Evolutionary conservation across 2,329 filamentous ascomycete genomes (phyloP).

Genomic region (Fusarium concolor): DNA sequence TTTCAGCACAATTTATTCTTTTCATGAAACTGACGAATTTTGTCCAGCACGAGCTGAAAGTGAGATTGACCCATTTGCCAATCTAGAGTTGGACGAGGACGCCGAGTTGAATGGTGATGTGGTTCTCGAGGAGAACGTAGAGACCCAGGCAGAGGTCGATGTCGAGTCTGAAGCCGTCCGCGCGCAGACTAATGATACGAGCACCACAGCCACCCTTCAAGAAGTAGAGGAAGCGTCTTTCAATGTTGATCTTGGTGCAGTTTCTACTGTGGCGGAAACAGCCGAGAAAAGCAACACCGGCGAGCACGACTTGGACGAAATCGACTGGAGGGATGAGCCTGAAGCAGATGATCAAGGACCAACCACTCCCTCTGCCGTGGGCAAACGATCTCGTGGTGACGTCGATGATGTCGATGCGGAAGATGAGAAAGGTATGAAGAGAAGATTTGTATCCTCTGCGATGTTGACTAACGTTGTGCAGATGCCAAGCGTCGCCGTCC

Average conservation of each 20-base stretch:
- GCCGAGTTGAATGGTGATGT: conserved; percentile 32
- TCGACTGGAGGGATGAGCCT: conserved; percentile 49
- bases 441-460: too few relatives aligned
- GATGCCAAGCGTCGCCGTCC: conserved; percentile 66
- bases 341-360: conserved; percentile 38
- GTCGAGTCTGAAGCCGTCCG: conserved; percentile 23
- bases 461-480: conserved; percentile 49
- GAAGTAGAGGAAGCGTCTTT: conserved; percentile 49
- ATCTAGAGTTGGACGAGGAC: conserved; percentile 42
- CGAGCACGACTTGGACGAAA: conserved; percentile 45
- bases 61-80: conserved; percentile 43
- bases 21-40: conserved; percentile 43
- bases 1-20: conserved; percentile 38
- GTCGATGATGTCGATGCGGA: conserved; percentile 48
- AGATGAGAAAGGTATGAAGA: conserved; percentile 49
- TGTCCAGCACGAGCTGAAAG: conserved; percentile 41
- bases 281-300: conserved; percentile 35
- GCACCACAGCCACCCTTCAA: conserved; percentile 50
- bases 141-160: conserved; percentile 30
- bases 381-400: conserved; percentile 47
- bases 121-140: conserved; percentile 29
- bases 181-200: conserved; percentile 41
- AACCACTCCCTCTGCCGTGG: conserved; percentile 38
- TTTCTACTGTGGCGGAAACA: conserved; percentile 34
- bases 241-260: conserved; percentile 40